phyloP scores from a whole-genome alignment of 2,329 filamentous ascomycete genomes.

The Sclerotinia subarctica region DNA sequence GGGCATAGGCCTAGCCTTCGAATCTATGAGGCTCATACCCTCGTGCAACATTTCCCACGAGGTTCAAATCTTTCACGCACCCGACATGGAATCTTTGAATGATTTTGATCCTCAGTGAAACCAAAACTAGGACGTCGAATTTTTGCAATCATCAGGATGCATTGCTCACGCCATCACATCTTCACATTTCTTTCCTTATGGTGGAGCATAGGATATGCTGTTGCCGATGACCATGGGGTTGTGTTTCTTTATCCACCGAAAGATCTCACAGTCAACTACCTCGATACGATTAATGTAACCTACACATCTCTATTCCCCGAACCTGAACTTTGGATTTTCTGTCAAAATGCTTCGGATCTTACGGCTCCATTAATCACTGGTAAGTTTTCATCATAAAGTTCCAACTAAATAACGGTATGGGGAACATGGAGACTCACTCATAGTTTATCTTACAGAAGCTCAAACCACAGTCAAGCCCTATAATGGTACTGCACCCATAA shows the following conservation, averaged over 20 bases:
- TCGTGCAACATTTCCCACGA: not conserved
- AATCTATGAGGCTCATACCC: not conserved
- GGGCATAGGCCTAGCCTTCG: not conserved
- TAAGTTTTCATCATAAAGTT: not conserved
- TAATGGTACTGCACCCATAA: conserved; percentile 25
- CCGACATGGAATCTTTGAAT: conserved; percentile 6
- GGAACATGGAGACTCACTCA: not conserved
- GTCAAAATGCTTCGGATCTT: conserved; percentile 19
- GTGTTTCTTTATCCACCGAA: conserved; percentile 27
- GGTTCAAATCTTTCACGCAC: conserved; percentile 12
- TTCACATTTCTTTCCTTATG: conserved; percentile 1
- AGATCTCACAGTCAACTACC: conserved; percentile 25
- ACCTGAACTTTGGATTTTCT: conserved; percentile 28
- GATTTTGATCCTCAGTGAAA: not conserved
- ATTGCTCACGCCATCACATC: not conserved
- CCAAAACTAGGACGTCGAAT: not conserved
- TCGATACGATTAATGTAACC: conserved; percentile 29
- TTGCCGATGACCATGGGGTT: conserved; percentile 24
- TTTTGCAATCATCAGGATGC: not conserved
- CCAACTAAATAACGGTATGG: not conserved
- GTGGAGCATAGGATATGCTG: conserved; percentile 13
- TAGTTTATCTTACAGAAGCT: not conserved
- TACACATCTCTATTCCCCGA: conserved; percentile 26
- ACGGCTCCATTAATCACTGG: conserved; percentile 15
- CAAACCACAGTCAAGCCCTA: conserved; percentile 15